Conservation (phyloP, 148 eudicot genomes). For the Camellia granthamiana region DNA sequence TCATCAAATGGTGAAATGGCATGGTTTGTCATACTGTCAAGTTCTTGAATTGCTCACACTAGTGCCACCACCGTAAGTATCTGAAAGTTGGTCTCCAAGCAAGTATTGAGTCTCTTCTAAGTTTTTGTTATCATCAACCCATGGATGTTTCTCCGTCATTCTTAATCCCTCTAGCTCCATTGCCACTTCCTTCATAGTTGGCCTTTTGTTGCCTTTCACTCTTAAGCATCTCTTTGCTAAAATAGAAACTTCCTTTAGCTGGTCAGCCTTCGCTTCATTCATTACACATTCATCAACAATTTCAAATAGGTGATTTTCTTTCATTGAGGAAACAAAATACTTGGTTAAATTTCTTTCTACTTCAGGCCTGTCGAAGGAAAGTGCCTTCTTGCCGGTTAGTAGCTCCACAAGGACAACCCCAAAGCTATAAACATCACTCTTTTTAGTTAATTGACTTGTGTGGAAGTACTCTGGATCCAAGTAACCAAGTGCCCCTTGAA, state of each 20-base stretch:
- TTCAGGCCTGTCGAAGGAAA: not conserved
- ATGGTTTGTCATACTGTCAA: too few species aligned
- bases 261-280: not conserved
- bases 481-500: conserved; percentile 1
- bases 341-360: not conserved
- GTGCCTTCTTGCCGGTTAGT: not conserved
- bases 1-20: too few species aligned
- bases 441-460: not conserved
- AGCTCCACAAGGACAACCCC: conserved; percentile 38
- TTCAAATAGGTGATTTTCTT: conserved; percentile 2
- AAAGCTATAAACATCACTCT: conserved; percentile 60
- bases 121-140: not conserved
- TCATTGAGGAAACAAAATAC: not conserved
- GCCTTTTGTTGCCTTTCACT: conserved; percentile 7
- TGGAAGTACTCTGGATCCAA: not conserved
- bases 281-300: not conserved
- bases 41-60: too few species aligned
- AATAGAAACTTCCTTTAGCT: not conserved
- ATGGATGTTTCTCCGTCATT: not conserved
- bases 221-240: conserved; percentile 3
- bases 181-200: conserved; percentile 15
- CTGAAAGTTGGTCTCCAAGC: too few species aligned
- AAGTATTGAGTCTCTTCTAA: not conserved
- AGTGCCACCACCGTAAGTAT: too few species aligned
- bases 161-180: not conserved